Evolutionary conservation across 768 basidiomycete genomes (phyloP).

Genomic region (Phylloporus rhodoxanthus): DNA sequence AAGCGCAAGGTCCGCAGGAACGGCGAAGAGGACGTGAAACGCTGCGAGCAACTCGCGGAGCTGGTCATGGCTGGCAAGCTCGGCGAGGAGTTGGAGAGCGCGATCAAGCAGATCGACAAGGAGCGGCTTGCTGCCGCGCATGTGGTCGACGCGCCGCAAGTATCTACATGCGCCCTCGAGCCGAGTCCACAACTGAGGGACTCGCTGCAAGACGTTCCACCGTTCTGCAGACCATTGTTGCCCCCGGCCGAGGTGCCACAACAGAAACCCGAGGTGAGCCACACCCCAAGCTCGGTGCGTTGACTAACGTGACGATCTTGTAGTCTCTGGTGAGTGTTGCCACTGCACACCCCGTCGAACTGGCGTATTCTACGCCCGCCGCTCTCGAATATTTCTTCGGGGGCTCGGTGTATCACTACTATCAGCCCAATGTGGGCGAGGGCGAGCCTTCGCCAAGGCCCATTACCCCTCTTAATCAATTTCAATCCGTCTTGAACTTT

Average conservation of each 20-base stretch:
- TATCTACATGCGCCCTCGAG: not conserved
- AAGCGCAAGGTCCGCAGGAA: constrained; percentile 52
- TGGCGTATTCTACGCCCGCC: not conserved
- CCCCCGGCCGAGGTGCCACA: constrained; percentile 16
- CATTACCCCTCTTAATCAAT: constrained; percentile 1
- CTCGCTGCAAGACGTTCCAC: constrained; percentile 10
- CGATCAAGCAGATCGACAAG: constrained; percentile 34
- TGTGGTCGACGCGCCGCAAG: not conserved
- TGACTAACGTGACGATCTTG: constrained; percentile 1
- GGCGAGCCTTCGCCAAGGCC: not conserved
- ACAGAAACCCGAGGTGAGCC: constrained; percentile 12
- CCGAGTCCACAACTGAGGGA: not conserved
- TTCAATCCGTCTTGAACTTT: constrained; percentile 14
- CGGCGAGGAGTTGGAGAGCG: constrained; percentile 43
- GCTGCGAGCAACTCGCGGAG: constrained; percentile 46
- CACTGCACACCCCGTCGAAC: constrained; percentile 1
- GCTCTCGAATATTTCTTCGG: constrained; percentile 1
- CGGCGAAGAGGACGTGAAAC: constrained; percentile 40
- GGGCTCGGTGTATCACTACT: constrained; percentile 4
- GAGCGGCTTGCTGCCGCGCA: not conserved
- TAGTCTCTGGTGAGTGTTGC: constrained; percentile 5
- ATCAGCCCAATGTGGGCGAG: not conserved
- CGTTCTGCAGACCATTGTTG: constrained; percentile 28
- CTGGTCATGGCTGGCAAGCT: constrained; percentile 46
- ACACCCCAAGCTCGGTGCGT: not conserved